A percentile compares a stretch with the other conserved stretches of the same genome.
phyloP scores from a whole-genome alignment of 345 rosid genomes.

The Barbarea vulgaris region DNA sequence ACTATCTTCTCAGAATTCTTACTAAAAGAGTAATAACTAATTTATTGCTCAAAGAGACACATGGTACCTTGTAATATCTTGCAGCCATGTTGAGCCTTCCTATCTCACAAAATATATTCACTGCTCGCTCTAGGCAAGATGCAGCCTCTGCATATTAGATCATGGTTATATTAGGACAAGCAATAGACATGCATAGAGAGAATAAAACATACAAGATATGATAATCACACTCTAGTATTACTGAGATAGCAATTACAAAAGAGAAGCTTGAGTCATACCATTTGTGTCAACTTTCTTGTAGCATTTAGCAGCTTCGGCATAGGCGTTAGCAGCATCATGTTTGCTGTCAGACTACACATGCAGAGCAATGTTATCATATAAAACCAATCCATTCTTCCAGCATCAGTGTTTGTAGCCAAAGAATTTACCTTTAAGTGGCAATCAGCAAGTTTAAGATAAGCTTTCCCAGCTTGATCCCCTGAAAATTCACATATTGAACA shows the following conservation, averaged over 20 bases:
- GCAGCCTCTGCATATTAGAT: conserved; percentile 70
- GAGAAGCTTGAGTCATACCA: conserved; percentile 49
- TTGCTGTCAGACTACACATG: conserved; percentile 72
- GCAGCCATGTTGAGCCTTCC: conserved; percentile 99
- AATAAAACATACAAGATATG: background rate
- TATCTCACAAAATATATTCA: conserved; percentile 79
- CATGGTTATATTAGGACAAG: conserved; percentile 6
- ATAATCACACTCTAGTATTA: background rate
- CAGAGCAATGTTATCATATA: conserved; percentile 3
- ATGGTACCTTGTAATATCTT: conserved; percentile 81
- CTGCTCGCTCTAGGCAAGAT: conserved; percentile 86
- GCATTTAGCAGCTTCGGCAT: conserved; percentile 87
- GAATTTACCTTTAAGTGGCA: conserved; percentile 69
- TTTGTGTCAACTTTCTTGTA: conserved; percentile 74
- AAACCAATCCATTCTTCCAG: background rate
- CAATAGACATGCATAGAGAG: background rate
- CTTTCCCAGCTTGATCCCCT: conserved; percentile 88
- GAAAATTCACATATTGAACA: conserved; percentile 33
- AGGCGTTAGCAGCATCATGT: conserved; percentile 86
- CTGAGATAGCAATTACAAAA: background rate
- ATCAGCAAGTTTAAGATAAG: conserved; percentile 68
- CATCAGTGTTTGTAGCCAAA: background rate
- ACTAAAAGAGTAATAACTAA: background rate
- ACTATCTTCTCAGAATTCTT: background rate
- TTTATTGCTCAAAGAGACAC: background rate